phyloP scores from a whole-genome alignment of 306 rosid species.

The Quillaja saponaria region DNA sequence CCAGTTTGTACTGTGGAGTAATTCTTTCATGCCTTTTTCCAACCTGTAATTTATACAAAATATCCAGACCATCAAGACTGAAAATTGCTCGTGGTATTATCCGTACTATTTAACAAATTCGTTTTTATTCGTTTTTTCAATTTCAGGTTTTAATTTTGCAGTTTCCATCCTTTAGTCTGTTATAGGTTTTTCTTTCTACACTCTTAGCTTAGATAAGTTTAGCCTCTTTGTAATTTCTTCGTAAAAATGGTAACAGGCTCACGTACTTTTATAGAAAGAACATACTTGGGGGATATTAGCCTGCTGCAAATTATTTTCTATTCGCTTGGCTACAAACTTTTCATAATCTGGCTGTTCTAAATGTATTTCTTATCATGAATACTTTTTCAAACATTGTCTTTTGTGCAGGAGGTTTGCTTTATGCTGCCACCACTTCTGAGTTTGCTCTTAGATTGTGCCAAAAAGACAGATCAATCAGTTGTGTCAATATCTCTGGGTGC shows the following conservation, averaged over 20 bases:
- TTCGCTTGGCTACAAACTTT: constrained; percentile 11
- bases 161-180: no score
- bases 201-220: not conserved
- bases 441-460: constrained; percentile 95
- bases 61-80: no score
- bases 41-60: no score
- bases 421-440: constrained; percentile 91
- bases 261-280: not conserved
- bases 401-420: constrained; percentile 94
- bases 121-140: no score
- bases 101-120: no score
- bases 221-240: not conserved
- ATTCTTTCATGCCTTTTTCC: no score
- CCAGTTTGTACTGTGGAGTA: no score
- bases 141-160: no score
- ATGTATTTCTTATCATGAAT: constrained; percentile 17
- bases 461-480: constrained; percentile 94
- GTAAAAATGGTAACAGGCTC: not conserved
- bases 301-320: constrained; percentile 12
- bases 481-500: constrained; percentile 98
- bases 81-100: no score
- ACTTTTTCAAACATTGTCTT: constrained; percentile 20
- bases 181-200: not conserved
- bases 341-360: constrained; percentile 10
- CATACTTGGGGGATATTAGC: constrained; percentile 9